These are phyloP conservation scores for Silene uniflora DNA, from an alignment of 148 eudicot species.

Conservation along the genomic window DNA sequence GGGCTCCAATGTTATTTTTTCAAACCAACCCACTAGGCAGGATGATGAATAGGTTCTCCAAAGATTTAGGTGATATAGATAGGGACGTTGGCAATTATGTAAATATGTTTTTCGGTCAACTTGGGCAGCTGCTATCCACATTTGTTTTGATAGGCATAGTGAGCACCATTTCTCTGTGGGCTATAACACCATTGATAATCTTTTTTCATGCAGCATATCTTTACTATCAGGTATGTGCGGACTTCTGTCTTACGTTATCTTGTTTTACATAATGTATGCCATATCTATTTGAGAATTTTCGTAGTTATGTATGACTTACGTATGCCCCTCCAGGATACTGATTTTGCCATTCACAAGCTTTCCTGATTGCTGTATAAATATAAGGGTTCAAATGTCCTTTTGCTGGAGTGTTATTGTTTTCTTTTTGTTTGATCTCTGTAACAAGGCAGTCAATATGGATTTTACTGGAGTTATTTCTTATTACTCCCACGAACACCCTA, in stretches of 20 bases:
- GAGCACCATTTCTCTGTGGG: constrained; percentile 84
- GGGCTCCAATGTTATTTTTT: constrained; percentile 71
- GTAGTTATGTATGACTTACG: background rate
- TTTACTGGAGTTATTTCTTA: background rate
- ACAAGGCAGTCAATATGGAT: background rate
- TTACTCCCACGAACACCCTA: background rate
- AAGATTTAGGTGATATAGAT: constrained; percentile 74
- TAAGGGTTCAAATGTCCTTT: background rate
- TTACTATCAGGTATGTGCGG: constrained; percentile 61
- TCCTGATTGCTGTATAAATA: background rate
- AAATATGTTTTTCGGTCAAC: constrained; percentile 60
- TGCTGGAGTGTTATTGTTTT: background rate
- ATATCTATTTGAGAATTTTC: background rate
- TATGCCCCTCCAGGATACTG: background rate
- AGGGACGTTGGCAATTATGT: constrained; percentile 54
- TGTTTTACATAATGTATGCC: background rate
- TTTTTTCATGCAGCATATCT: constrained; percentile 69
- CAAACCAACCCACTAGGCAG: constrained; percentile 70
- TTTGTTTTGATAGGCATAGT: constrained; percentile 76
- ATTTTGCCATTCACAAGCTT: background rate
- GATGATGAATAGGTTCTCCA: constrained; percentile 67
- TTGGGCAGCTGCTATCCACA: constrained; percentile 70
- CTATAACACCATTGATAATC: constrained; percentile 65
- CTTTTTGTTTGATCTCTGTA: background rate
- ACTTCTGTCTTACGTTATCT: background rate